These are phyloP conservation scores for Brassica hybrid DNA, from an alignment of 441 rosid genomes.

Conservation along the genomic window DNA sequence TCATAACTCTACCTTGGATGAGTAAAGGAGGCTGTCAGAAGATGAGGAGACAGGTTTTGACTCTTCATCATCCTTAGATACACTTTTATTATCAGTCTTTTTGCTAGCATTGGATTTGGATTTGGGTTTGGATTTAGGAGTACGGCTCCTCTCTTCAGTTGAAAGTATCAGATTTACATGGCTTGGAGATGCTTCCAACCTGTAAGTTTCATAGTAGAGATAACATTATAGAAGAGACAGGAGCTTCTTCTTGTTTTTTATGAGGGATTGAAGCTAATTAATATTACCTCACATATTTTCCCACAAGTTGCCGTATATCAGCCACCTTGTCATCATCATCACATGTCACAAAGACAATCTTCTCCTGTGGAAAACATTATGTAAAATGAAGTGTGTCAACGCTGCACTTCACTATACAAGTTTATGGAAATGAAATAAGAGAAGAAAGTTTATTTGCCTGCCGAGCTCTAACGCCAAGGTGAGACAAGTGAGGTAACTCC, in stretches of 20 bases:
- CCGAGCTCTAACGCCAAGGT: conserved; percentile 98
- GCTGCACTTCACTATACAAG: conserved; percentile 1
- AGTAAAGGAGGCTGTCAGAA: conserved; percentile 41
- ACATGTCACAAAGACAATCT: conserved; percentile 92
- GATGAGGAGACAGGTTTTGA: conserved; percentile 39
- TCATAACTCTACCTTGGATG: conserved; percentile 48
- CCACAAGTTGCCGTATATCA: conserved; percentile 62
- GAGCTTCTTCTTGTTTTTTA: conserved; percentile 18
- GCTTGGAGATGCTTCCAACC: conserved; percentile 84
- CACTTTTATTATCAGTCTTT: conserved; percentile 41
- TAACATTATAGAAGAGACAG: conserved; percentile 22
- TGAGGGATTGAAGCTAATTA: conserved; percentile 15
- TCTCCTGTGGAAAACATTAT: conserved; percentile 66
- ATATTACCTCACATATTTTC: conserved; percentile 85
- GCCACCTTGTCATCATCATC: conserved; percentile 83
- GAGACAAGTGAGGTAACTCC: conserved; percentile 97
- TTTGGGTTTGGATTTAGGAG: conserved; percentile 26
- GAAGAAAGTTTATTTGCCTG: conserved; percentile 62
- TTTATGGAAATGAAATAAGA: conserved; percentile 12
- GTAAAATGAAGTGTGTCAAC: conserved; percentile 18
- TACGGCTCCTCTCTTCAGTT: conserved; percentile 36
- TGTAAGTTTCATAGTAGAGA: conserved; percentile 39
- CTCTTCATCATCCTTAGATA: conserved; percentile 38
- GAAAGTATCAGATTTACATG: conserved; percentile 62
- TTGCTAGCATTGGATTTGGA: conserved; percentile 41